Evolutionary conservation across 2,329 filamentous ascomycete species (phyloP).

Genomic region (Raffaelea arxii): DNA sequence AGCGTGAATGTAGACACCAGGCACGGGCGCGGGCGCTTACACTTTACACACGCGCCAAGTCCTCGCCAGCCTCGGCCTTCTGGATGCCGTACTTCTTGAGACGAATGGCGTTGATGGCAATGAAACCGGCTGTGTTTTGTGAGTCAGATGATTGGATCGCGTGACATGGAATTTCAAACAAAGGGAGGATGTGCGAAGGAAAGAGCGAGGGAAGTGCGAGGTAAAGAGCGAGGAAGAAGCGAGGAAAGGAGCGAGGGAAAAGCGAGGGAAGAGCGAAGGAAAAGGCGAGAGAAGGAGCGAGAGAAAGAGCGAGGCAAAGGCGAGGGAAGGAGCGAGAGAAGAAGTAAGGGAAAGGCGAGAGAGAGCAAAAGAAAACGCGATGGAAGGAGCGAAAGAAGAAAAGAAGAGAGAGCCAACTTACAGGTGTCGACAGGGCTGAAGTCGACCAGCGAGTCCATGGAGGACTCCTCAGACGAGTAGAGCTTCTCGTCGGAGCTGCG

Average conservation of each 20-base stretch:
- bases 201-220: too few relatives aligned
- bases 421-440: slow-evolving; percentile 31
- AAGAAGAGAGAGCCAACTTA: slow-evolving; percentile 8
- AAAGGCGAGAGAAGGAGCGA: too few relatives aligned
- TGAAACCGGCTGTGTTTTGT: slow-evolving; percentile 35
- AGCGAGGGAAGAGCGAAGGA: slow-evolving; percentile 17
- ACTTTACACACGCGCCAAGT: slow-evolving; percentile 11
- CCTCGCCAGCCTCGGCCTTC: slow-evolving; percentile 28
- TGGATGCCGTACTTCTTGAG: slow-evolving; percentile 44
- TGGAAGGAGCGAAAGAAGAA: slow-evolving; percentile 22
- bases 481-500: slow-evolving; percentile 38
- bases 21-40: too few relatives aligned
- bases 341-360: slow-evolving; percentile 6
- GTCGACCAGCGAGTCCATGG: slow-evolving; percentile 39
- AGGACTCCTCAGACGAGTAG: slow-evolving; percentile 37
- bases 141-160: not conserved
- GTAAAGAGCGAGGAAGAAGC: too few relatives aligned
- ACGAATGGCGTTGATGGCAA: slow-evolving; percentile 60
- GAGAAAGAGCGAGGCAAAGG: too few relatives aligned
- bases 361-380: slow-evolving; percentile 13
- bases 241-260: slow-evolving; percentile 14
- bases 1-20: too few relatives aligned
- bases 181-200: too few relatives aligned
- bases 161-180: too few relatives aligned
- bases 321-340: slow-evolving; percentile 14